Evolutionary conservation across 2,329 filamentous ascomycete genomes (phyloP).

Genomic region (Lachnum nothofagi): DNA sequence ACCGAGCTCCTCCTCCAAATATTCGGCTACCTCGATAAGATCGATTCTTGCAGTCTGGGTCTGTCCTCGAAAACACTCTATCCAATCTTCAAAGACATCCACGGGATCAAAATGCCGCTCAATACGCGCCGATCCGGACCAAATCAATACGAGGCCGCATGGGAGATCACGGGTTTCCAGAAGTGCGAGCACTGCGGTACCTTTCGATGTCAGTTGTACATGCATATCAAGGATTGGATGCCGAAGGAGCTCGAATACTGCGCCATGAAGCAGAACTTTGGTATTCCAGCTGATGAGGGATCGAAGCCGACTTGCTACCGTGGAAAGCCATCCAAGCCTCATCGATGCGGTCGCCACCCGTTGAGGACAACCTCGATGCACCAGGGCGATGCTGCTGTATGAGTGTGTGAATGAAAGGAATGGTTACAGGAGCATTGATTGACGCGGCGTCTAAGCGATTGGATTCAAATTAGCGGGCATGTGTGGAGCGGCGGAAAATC

Average conservation of each 20-base stretch:
- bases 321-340: slow-evolving; percentile 54
- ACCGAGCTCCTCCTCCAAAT: slow-evolving; percentile 56
- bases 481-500: too few relatives aligned
- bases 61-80: slow-evolving; percentile 56
- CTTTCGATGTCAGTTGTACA: slow-evolving; percentile 57
- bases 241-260: slow-evolving; percentile 54
- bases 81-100: slow-evolving; percentile 51
- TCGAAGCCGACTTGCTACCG: slow-evolving; percentile 52
- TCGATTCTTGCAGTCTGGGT: slow-evolving; percentile 59
- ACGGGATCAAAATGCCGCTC: slow-evolving; percentile 49
- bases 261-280: slow-evolving; percentile 53
- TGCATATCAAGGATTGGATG: slow-evolving; percentile 58
- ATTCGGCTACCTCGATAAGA: slow-evolving; percentile 59
- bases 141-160: slow-evolving; percentile 60
- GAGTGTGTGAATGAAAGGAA: neutral
- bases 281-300: slow-evolving; percentile 42
- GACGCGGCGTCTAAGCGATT: too few relatives aligned
- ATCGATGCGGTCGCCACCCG: slow-evolving; percentile 53
- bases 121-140: slow-evolving; percentile 53
- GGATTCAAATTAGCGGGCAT: too few relatives aligned
- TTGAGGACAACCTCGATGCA: slow-evolving; percentile 26
- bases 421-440: too few relatives aligned
- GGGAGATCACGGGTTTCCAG: slow-evolving; percentile 56
- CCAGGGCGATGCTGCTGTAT: slow-evolving; percentile 17
- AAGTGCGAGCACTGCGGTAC: slow-evolving; percentile 60